Evolutionary conservation across 2,329 filamentous ascomycete genomes (phyloP), one percentile per base, ranked within the genome.

Genomic region (Fusarium concolor): DNA sequence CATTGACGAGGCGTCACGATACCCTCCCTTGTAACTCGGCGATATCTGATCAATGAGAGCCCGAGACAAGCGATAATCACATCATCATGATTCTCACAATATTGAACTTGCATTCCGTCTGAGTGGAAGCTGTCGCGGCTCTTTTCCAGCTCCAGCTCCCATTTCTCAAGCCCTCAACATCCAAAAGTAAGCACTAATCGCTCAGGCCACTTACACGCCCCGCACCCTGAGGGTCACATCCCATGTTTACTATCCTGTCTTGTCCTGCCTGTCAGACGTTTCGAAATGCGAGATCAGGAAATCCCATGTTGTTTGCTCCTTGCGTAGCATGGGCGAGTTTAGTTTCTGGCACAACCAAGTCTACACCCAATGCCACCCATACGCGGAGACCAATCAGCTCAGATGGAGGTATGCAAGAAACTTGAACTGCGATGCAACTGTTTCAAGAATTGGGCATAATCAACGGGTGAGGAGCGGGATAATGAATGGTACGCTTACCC

Each of bases 151-250:
- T 41, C 17, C 24, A 45, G 31, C 45, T 45, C 17, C 29, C 29
- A 38, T 11, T 37, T 44, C 11, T 11, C 26, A 38, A 45, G 43
- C 33, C 56, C 38, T 37, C 29, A 10, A n/a, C 20, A 42, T 22
- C 28, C 24, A 22, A 44, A 47, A 49, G 63, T 67, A 67, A 67
- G 65, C 65, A 67, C 65, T 68, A 67, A 58, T 31, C 31, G 41
- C n/a, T 11, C 33, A 45, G 22, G 24, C 58, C 46, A 57, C 39
- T 31, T 12, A 44, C 39, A 29, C 55, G 33, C 61, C 51, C 63
- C 63, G 50, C 55, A 66, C 62, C 41, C 37, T 47, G 45, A 61
- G 56, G 42, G 62, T 62, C 45, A 38, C 62, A 62, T 67, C 44
- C 44, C 42, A 62, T 61, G 28, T 14, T 24, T 49, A n/a, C 53